Base-by-base conservation (phyloP, 2,329 filamentous ascomycete species). In the Bipolaris oryzae region DNA sequence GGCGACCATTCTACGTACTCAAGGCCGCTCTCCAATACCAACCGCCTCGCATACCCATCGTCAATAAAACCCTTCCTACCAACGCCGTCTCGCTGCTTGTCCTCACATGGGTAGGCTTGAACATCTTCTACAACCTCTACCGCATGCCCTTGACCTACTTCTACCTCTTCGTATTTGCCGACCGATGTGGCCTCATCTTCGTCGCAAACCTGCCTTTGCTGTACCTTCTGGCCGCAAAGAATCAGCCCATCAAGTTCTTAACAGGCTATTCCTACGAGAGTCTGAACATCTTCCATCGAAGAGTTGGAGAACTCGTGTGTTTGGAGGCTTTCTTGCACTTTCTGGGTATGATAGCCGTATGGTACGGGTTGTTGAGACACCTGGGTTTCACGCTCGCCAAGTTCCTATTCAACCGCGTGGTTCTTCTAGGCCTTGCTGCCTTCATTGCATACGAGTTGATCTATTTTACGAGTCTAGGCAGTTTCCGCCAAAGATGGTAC, bases 241-340 rank as follows among this genome's bases (percentile, higher is more conserved):
- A 86, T 57, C 86, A 88, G 60, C 87, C 87, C 0, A 68, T 89
- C 33, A 83, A 84, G 55, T 63, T 79, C 1, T 75, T 89, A 16
- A 88, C 86, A 0, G 86, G 87, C 3, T 82, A 83, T 60, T 88
- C 86, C 0, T 89, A 89, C 66, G 87, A 89, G 71, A 81, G 84
- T 5, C 77, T 89, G 39, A 88, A 89, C 68, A 83, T 89, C 43
- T 82, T 89, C 53, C 87, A 89, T 68, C 83, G 87, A 34, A 80
- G 86, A 4, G 78, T 88, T 1, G 86, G 87, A 21, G 86, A 88
- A 69, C 70, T 84, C 25, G 79, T 88, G 73, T 88, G 85, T 67
- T 72, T 87, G n/a, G 77, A 84, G 37, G 85, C 85, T 1, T 62
- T 84, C 0, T 58, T 88, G 0, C 87, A 89, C 63, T 79, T 81